Evolutionary conservation across 371 early-diverging fungal species (phyloP).

Genomic region (Mortierella sp.): DNA sequence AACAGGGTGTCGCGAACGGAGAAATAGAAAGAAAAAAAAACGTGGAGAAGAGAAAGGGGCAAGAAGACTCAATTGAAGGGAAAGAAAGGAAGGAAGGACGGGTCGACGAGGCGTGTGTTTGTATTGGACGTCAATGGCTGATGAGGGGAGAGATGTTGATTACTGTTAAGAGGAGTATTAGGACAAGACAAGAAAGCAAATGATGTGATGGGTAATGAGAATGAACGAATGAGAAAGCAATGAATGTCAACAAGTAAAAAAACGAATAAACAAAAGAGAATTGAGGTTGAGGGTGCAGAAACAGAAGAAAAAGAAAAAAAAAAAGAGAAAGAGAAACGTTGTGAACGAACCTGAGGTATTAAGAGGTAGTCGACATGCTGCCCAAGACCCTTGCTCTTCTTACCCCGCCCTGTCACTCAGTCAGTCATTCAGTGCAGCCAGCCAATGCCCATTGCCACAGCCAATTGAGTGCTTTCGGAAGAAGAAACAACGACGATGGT

Average conservation of each 20-base stretch:
- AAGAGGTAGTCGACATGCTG: neutral
- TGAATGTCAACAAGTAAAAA: neutral
- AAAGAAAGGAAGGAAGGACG: neutral
- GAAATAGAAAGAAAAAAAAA: neutral
- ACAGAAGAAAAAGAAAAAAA: neutral
- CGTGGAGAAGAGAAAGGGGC: slow-evolving; percentile 1
- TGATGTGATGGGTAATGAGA: neutral
- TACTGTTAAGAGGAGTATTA: neutral
- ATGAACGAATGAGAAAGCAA: neutral
- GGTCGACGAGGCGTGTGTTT: neutral
- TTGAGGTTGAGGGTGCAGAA: neutral
- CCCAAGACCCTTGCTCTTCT: neutral
- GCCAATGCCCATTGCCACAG: neutral
- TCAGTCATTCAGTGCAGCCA: neutral
- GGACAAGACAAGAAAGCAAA: neutral
- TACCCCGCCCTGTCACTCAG: neutral
- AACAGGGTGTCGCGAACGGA: neutral
- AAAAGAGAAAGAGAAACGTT: neutral
- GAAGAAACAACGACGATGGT: neutral
- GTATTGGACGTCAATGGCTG: neutral
- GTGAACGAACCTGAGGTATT: neutral
- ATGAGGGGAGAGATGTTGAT: neutral
- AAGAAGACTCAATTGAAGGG: neutral
- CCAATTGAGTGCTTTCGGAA: neutral
- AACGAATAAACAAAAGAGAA: neutral